Evolutionary conservation across 2,329 filamentous ascomycete species (phyloP), one percentile per base, ranked within the genome.

Genomic region (Sporothrix inflata): DNA sequence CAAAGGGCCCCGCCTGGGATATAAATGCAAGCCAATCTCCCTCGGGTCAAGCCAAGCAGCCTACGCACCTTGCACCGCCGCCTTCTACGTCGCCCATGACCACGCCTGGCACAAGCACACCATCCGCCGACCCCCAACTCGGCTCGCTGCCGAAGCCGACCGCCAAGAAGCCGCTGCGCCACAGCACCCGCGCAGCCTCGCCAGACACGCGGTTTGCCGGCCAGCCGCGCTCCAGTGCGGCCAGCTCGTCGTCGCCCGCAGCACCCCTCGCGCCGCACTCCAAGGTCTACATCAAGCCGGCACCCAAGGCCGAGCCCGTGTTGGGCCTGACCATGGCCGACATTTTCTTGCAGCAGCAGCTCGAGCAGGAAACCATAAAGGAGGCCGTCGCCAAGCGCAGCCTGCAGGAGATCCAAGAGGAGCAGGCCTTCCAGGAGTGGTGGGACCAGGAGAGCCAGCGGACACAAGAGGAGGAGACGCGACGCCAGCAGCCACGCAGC

Each of bases 371-470:
- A 72, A 88, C 89, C 21, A 90, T 97, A 74, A 91, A 89, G 70
- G 94, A 97, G 79, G 93, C 94, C 0, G 90, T 90, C 12, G 93
- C 94, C 1, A 98, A 97, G 82, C 88, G 95, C 71, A 96, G 93
- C 75, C 83, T 99, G 40, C 91, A 97, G 78, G 96, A 98, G 75
- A 99, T 99, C 73, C 96, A 99, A 80, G 90, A 96, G 75, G 96
- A 99, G 81, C 96, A 99, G 79, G 94, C 94, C 69, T 99, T 99
- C 79, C 93, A 98, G 79, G 91, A 97, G 79, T 97, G 94, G 94
- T 97, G 94, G 94, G 93, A 97, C 76, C 90, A 92, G 74, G 94
- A 97, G 80, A 94, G 91, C 77, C 86, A 87, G 73, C 86, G 92
- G 38, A 88, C 91, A 49, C 90, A 91, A 75, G 88, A 91, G 75